Percentiles rank a stretch among this genome's conserved stretches.
These are phyloP conservation scores for Ramaria rubella DNA, from an alignment of 768 basidiomycete species.

Conservation along the genomic window DNA sequence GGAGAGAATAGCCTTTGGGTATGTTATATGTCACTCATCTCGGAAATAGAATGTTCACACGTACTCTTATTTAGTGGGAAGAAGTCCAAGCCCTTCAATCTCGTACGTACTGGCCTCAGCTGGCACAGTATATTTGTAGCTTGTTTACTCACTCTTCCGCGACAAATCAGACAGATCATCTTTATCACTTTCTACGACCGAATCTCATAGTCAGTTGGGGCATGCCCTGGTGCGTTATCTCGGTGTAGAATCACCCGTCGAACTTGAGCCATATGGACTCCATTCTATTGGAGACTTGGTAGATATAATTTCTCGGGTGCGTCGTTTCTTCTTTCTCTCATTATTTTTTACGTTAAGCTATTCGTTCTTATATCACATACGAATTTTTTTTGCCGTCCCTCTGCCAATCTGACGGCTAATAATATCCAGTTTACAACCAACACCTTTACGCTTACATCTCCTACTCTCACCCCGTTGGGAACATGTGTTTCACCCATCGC, in stretches of 20 bases:
- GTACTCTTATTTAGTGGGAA: not conserved
- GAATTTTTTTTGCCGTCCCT: not conserved
- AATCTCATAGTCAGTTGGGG: slow-evolving; percentile 62
- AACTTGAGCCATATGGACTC: slow-evolving; percentile 53
- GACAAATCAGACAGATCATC: slow-evolving; percentile 46
- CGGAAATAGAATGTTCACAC: not conserved
- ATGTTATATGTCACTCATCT: not conserved
- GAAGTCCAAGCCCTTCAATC: slow-evolving; percentile 9
- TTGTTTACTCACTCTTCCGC: slow-evolving; percentile 1
- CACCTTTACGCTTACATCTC: slow-evolving; percentile 78
- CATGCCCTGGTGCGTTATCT: slow-evolving; percentile 71
- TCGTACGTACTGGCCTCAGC: not conserved
- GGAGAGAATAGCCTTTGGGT: slow-evolving; percentile 56
- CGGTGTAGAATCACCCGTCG: slow-evolving; percentile 49
- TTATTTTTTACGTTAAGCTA: not conserved
- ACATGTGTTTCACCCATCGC: slow-evolving; percentile 73
- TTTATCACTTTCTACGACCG: slow-evolving; percentile 41
- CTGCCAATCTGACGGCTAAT: not conserved
- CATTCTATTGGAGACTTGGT: slow-evolving; percentile 56
- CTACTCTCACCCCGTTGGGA: slow-evolving; percentile 74
- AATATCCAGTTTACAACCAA: slow-evolving; percentile 79
- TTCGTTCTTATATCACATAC: too few species aligned
- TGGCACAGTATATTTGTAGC: not conserved
- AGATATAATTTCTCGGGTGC: slow-evolving; percentile 64
- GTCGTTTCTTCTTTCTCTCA: slow-evolving; percentile 16